Evolutionary conservation across 352 stramenopile genomes (phyloP).

Genomic region (Blastocystis sp.): DNA sequence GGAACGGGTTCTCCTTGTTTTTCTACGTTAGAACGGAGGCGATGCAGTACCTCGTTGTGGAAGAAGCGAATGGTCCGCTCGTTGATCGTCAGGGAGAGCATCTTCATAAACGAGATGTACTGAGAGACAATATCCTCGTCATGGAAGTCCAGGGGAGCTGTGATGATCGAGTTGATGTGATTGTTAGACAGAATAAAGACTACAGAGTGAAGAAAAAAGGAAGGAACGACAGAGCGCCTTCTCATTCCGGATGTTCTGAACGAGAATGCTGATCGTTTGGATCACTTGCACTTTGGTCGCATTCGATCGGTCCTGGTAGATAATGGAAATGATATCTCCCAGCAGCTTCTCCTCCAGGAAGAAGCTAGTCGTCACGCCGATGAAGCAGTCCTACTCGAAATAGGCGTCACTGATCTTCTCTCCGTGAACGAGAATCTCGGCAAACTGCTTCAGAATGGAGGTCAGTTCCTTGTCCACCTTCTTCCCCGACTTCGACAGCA

Average conservation of each 20-base stretch:
- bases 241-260: constrained; percentile 76
- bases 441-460: constrained; percentile 57
- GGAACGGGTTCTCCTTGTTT: constrained; percentile 68
- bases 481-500: constrained; percentile 26
- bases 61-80: constrained; percentile 76
- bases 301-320: constrained; percentile 70
- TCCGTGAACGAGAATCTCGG: constrained; percentile 58
- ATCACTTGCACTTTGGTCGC: constrained; percentile 76
- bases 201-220: background rate
- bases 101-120: constrained; percentile 76
- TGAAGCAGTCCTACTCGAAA: constrained; percentile 74
- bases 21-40: constrained; percentile 21
- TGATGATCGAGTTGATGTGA: constrained; percentile 76
- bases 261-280: constrained; percentile 76
- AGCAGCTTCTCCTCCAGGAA: constrained; percentile 75
- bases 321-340: constrained; percentile 66
- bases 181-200: constrained; percentile 76
- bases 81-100: constrained; percentile 75
- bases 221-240: constrained; percentile 71
- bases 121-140: constrained; percentile 77
- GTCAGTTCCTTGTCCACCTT: constrained; percentile 45
- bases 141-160: constrained; percentile 73
- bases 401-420: constrained; percentile 68
- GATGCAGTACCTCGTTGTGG: constrained; percentile 64
- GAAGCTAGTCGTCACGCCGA: constrained; percentile 56